These are phyloP conservation scores for California macrophylla DNA, from an alignment of 441 rosid genomes.

Conservation along the genomic window DNA sequence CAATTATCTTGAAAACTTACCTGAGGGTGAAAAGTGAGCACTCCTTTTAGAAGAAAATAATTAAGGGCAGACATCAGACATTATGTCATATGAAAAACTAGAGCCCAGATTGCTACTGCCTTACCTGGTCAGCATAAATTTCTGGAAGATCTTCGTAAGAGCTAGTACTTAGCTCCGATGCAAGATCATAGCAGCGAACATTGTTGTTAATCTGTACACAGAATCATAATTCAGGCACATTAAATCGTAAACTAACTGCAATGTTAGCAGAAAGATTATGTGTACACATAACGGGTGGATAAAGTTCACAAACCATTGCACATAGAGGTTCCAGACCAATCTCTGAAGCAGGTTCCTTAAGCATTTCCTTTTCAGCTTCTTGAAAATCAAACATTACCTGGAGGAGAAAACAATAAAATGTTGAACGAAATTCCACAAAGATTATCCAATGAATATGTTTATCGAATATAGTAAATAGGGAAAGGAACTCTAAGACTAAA, in stretches of 20 bases:
- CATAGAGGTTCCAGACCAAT: conserved; percentile 91
- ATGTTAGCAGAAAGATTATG: conserved; percentile 6
- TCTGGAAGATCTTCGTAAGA: conserved; percentile 91
- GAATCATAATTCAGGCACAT: background rate
- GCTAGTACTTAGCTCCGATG: conserved; percentile 86
- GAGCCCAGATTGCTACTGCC: background rate
- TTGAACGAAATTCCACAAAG: background rate
- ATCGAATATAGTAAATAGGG: background rate
- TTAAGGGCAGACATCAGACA: background rate
- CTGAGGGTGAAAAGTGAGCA: conserved; percentile 25
- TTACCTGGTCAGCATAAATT: conserved; percentile 91
- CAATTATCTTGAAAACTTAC: conserved; percentile 96
- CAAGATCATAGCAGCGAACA: conserved; percentile 96
- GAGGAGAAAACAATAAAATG: conserved; percentile 13
- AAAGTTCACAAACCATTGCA: conserved; percentile 67
- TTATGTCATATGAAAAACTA: background rate
- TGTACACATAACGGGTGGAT: conserved; percentile 11
- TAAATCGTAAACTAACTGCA: conserved; percentile 7
- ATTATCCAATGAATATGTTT: background rate
- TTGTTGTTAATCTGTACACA: conserved; percentile 76
- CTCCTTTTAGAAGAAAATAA: conserved; percentile 6
- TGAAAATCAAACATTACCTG: conserved; percentile 99
- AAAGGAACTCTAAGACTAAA: background rate
- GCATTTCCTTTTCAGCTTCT: conserved; percentile 82
- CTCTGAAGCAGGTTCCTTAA: conserved; percentile 88